Evolutionary conservation across 177 flowering plant genomes (phyloP).

Genomic region (Tripterygium wilfordii): DNA sequence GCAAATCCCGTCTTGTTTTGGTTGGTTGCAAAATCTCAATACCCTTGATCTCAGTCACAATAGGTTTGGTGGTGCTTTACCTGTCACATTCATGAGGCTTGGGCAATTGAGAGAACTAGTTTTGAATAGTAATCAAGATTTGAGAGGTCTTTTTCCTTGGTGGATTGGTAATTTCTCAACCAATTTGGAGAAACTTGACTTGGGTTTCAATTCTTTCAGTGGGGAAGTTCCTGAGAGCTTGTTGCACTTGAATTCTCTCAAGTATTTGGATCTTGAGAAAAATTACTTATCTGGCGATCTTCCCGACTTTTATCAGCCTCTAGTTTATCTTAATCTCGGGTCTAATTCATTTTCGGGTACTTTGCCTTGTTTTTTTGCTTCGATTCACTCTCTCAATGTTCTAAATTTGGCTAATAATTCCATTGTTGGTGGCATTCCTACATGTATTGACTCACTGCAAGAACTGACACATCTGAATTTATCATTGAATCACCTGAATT

Average conservation of each 20-base stretch:
- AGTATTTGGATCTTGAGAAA: constrained; percentile 50
- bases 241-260: constrained; percentile 39
- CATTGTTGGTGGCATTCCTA: constrained; percentile 74
- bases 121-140: constrained; percentile 37
- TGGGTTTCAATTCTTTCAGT: constrained; percentile 39
- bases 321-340: constrained; percentile 48
- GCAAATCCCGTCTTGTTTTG: constrained; percentile 50
- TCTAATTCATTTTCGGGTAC: constrained; percentile 72
- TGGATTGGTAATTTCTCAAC: constrained; percentile 69
- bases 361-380: constrained; percentile 65
- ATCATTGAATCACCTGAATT: constrained; percentile 49
- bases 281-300: constrained; percentile 52
- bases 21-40: constrained; percentile 30
- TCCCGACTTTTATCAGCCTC: constrained; percentile 43
- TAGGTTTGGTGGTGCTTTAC: constrained; percentile 44
- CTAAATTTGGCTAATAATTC: constrained; percentile 64
- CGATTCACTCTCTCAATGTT: constrained; percentile 40
- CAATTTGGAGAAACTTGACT: constrained; percentile 47
- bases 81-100: constrained; percentile 36
- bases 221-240: constrained; percentile 67
- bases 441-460: constrained; percentile 60
- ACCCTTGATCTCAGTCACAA: constrained; percentile 58
- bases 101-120: constrained; percentile 34
- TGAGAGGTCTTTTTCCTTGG: constrained; percentile 48
- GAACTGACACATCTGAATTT: constrained; percentile 58